Base-by-base conservation (phyloP, 208 protist species). In the Trypanosoma platydactyli region DNA sequence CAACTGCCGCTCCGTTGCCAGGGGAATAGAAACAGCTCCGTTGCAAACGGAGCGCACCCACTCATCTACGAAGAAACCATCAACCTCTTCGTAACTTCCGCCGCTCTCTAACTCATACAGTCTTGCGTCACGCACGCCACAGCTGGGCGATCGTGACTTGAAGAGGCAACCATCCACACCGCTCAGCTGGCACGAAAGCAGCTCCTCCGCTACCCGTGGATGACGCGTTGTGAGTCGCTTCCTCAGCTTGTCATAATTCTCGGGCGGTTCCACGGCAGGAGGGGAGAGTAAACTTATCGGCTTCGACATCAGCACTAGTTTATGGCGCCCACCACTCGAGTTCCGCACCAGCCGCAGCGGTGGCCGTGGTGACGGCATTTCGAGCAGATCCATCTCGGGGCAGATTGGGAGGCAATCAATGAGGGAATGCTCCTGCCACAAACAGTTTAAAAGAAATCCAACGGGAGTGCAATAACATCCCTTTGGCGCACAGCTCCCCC, bases 71-170 rank as follows among this genome's bases (percentile, higher is more conserved):
- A 91, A 89, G 64, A 91, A 91, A 33, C 88, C 88, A 55, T 94
- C 80, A 6, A 64, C 68, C 12, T 64, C 53, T n/a, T 57, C 29
- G 48, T 73, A 90, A 18, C 13, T 24, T 38, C 46, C 64, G 46
- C 65, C 54, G 1, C 12, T 41, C 22, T 22, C 44, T 38, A 24
- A 56, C 4, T 29, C 46, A 64, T 93, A 95, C 1, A 86, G 49
- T 1, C 84, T 73, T n/a, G 86, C 89, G 59, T 95, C 89, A 0
- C 49, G 51, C 4, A 93, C 82, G 0, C 89, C 89, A 50, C 89
- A 95, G 68, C 83, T 91, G 6, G 89, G 89, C 18, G 89, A 95
- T 49, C 75, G 76, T 0, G 86, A 70, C 65, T 95, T 95, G 9
- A 92, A 79, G 24, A 95, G 16, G 50, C 82, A 81, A 0, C 83